Evolutionary conservation across 2,329 filamentous ascomycete species (phyloP), one percentile per base, ranked within the genome.

Genomic region (Fusarium sp.): DNA sequence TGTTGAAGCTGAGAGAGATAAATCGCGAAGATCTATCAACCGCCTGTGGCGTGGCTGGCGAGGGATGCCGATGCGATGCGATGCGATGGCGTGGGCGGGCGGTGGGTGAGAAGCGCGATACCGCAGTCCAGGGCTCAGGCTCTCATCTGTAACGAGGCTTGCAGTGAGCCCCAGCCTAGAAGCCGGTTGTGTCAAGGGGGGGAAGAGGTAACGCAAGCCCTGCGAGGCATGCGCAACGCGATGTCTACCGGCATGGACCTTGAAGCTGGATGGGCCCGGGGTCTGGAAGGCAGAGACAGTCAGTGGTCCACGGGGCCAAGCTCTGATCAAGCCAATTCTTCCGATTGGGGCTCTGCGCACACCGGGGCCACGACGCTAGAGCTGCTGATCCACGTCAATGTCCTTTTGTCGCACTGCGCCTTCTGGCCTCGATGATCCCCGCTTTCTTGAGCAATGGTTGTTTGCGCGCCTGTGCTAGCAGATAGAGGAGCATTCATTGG

Each of bases 301-400:
- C 38, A 70, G 53, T 57, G 49, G 60, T 62, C 58, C 54, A 70
- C 61, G 61, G 57, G 56, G 61, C 61, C 62, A 65, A 66, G 71
- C 62, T 70, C 67, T 71, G 60, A 64, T 67, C 42, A 62, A 70
- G 67, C 61, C 67, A 71, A 74, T 74, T 75, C 71, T 75, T 77
- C 75, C 75, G 75, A 77, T 75, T 75, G 74, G 75, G 64, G 68
- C 68, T 62, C 61, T 63, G 62, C 50, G 38, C 61, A 33, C 64
- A 66, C 61, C 54, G 57, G 68, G 68, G 63, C 61, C 66, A 70
- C 67, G 62, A 63, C 68, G 66, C 73, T 73, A 77, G 69, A 73
- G 69, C 67, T 73, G 66, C 64, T 73, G 71, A 75, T 75, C 73
- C 71, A 73, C 69, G 72, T 69, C 73, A 76, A 77, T 75, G 73